These are phyloP conservation scores for Leucocoprinus birnbaumii DNA, from an alignment of 768 basidiomycete species.

Conservation along the genomic window DNA sequence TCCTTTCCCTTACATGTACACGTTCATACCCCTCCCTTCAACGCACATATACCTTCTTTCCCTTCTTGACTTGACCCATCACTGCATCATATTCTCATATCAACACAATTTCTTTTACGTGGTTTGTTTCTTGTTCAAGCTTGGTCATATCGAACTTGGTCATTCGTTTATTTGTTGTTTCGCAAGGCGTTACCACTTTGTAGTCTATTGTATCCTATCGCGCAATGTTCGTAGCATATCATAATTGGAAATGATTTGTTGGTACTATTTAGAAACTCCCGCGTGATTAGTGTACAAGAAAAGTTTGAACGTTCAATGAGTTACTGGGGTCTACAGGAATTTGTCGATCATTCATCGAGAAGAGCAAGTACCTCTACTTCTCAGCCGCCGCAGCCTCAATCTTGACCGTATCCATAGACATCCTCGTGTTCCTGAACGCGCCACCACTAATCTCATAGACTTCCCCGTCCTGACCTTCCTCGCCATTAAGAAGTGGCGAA, in stretches of 20 bases:
- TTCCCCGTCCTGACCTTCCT: slow-evolving; percentile 13
- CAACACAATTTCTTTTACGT: background rate
- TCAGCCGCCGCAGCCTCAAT: background rate
- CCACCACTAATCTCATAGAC: slow-evolving; percentile 4
- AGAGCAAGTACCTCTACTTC: no score
- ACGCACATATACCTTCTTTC: slow-evolving; percentile 1
- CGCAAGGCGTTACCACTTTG: background rate
- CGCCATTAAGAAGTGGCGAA: slow-evolving; percentile 15
- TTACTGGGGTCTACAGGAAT: no score
- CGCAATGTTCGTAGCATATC: slow-evolving; percentile 4
- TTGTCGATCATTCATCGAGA: no score
- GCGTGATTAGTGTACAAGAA: slow-evolving; percentile 2
- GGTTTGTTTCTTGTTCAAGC: slow-evolving; percentile 1
- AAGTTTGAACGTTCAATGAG: background rate
- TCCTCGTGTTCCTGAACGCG: background rate
- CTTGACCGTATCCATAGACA: background rate
- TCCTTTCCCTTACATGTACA: background rate
- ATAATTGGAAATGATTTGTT: background rate
- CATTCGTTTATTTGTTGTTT: background rate
- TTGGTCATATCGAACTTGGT: background rate
- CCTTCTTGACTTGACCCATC: background rate
- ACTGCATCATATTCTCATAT: background rate
- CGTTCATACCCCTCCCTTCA: slow-evolving; percentile 6
- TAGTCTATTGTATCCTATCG: slow-evolving; percentile 10
- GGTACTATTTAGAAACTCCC: background rate